phyloP scores from a whole-genome alignment of 805 yeast genomes.

The Ogataea thermomethanolica region DNA sequence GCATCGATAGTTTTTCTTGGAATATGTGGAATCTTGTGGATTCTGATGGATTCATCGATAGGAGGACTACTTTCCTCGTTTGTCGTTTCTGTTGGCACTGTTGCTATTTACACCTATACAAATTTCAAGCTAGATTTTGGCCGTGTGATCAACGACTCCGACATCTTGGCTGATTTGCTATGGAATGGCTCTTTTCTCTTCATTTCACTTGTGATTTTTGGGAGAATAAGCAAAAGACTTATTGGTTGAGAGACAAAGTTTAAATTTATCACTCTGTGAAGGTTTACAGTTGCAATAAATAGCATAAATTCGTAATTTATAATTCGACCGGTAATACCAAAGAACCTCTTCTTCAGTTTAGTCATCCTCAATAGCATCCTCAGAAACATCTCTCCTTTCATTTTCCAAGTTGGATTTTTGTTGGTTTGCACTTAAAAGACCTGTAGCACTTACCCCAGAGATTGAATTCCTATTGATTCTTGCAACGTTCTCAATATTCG shows the following conservation, averaged over 20 bases:
- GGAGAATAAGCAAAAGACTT: slow-evolving; percentile 51
- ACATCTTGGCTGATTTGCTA: slow-evolving; percentile 40
- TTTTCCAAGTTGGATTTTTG: slow-evolving; percentile 54
- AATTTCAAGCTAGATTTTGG: slow-evolving; percentile 4
- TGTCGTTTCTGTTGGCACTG: slow-evolving; percentile 16
- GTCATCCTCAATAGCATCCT: slow-evolving; percentile 21
- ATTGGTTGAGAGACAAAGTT: not conserved
- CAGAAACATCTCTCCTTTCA: slow-evolving; percentile 38
- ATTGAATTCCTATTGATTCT: slow-evolving; percentile 58
- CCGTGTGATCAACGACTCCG: slow-evolving; percentile 7
- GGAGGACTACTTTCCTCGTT: slow-evolving; percentile 23
- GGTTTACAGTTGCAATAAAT: slow-evolving; percentile 10
- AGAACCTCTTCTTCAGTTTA: slow-evolving; percentile 12
- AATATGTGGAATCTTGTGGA: slow-evolving; percentile 64
- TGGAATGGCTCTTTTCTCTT: slow-evolving; percentile 65
- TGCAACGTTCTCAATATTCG: slow-evolving; percentile 56
- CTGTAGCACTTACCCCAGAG: slow-evolving; percentile 40
- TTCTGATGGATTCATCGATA: slow-evolving; percentile 30
- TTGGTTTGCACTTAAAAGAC: slow-evolving; percentile 43
- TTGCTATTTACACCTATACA: slow-evolving; percentile 13
- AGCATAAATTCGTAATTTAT: slow-evolving; percentile 2
- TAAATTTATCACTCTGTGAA: not conserved
- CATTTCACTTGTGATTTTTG: slow-evolving; percentile 62
- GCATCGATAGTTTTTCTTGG: slow-evolving; percentile 61
- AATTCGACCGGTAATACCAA: not conserved